phyloP scores from a whole-genome alignment of 495 filamentous ascomycete species.

The Aspergillus indologenus region DNA sequence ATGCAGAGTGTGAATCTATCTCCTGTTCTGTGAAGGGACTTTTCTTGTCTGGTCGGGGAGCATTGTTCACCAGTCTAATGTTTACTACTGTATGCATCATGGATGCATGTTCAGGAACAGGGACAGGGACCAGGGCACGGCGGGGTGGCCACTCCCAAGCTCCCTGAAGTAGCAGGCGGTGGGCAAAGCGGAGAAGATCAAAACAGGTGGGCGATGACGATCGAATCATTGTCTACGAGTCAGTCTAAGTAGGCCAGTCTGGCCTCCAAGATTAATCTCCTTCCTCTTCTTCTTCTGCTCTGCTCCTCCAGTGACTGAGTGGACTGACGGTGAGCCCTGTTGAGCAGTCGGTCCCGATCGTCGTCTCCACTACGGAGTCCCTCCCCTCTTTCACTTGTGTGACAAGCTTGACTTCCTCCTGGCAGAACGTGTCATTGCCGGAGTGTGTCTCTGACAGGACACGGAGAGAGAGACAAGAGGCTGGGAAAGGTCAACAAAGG shows the following conservation, averaged over 20 bases:
- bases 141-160: no score
- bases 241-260: not conserved
- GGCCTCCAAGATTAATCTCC: no score
- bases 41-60: no score
- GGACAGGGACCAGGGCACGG: no score
- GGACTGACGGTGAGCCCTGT: not conserved
- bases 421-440: not conserved
- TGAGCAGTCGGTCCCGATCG: not conserved
- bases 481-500: not conserved
- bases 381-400: not conserved
- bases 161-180: not conserved
- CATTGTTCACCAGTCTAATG: no score
- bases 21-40: no score
- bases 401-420: not conserved
- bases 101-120: no score
- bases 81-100: no score
- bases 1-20: no score
- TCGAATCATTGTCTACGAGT: constrained; percentile 8
- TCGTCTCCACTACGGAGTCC: not conserved
- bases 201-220: not conserved
- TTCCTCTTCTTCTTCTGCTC: no score
- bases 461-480: no score
- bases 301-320: not conserved
- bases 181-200: not conserved
- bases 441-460: not conserved